Conservation (phyloP, 192 early-diverging fungal genomes). For the Gigaspora rosea region DNA sequence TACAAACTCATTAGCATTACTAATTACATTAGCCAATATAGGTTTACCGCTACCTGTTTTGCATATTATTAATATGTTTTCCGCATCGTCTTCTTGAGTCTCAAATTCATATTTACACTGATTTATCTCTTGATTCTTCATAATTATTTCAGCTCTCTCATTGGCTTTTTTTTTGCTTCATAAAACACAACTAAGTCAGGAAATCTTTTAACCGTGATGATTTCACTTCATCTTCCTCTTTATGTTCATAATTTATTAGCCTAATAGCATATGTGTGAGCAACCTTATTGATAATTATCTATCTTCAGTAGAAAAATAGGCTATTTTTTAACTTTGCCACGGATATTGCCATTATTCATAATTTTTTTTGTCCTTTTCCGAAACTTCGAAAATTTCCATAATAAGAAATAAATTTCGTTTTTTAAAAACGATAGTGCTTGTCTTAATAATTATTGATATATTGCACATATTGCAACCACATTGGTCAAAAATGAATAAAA, state of each 20-base stretch:
- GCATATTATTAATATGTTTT: background rate
- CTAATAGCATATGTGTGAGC: background rate
- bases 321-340: too few relatives aligned
- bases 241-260: background rate
- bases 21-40: constrained; percentile 13
- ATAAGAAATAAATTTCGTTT: too few relatives aligned
- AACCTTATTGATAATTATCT: background rate
- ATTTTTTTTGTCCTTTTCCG: too few relatives aligned
- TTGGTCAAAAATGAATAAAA: too few relatives aligned
- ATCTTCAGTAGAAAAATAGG: too few relatives aligned
- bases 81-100: background rate
- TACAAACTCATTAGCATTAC: constrained; percentile 5
- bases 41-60: constrained; percentile 3
- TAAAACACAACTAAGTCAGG: background rate
- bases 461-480: too few relatives aligned
- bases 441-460: too few relatives aligned
- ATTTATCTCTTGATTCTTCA: background rate
- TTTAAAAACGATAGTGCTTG: too few relatives aligned
- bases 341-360: too few relatives aligned
- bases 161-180: background rate
- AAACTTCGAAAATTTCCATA: too few relatives aligned
- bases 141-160: background rate
- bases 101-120: background rate
- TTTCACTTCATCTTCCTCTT: background rate
- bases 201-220: constrained; percentile 2